These are phyloP conservation scores for Colletotrichum siamense DNA, from an alignment of 2,329 filamentous ascomycete genomes.

Conservation along the genomic window DNA sequence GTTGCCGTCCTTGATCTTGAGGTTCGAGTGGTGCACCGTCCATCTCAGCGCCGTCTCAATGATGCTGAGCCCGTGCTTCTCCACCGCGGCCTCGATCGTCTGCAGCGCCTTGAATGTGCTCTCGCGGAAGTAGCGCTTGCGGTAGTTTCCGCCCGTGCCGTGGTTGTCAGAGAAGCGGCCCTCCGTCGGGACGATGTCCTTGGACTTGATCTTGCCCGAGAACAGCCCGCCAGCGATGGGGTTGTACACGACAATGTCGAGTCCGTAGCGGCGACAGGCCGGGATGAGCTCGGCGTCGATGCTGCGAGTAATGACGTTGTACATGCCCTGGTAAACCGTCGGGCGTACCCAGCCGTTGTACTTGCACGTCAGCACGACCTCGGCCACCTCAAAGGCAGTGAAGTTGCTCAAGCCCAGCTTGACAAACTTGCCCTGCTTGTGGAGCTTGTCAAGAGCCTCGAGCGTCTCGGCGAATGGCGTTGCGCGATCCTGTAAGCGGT, in stretches of 20 bases:
- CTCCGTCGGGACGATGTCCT: constrained; percentile 64
- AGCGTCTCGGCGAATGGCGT: constrained; percentile 83
- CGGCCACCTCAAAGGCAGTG: constrained; percentile 86
- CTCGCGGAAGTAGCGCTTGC: constrained; percentile 75
- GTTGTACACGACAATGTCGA: constrained; percentile 84
- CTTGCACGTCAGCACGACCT: constrained; percentile 80
- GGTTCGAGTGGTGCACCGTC: constrained; percentile 72
- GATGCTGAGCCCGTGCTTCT: constrained; percentile 71
- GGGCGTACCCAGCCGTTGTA: constrained; percentile 83
- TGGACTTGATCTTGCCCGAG: constrained; percentile 77
- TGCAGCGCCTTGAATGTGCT: constrained; percentile 66
- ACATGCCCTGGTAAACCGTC: constrained; percentile 88
- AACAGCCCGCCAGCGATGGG: constrained; percentile 82
- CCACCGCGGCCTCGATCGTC: constrained; percentile 69
- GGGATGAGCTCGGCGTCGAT: constrained; percentile 79
- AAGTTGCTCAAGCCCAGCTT: constrained; percentile 83
- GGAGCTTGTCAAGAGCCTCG: constrained; percentile 77
- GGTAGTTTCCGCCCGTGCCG: constrained; percentile 60
- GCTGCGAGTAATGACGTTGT: constrained; percentile 78
- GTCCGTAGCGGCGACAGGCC: constrained; percentile 75
- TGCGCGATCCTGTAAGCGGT: constrained; percentile 51
- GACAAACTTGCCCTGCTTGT: constrained; percentile 87
- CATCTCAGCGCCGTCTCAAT: constrained; percentile 79
- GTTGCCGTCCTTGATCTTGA: constrained; percentile 56
- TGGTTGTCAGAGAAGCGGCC: constrained; percentile 72